These are phyloP conservation scores for Candida chilensis DNA, from an alignment of 805 yeast genomes.

Conservation along the genomic window DNA sequence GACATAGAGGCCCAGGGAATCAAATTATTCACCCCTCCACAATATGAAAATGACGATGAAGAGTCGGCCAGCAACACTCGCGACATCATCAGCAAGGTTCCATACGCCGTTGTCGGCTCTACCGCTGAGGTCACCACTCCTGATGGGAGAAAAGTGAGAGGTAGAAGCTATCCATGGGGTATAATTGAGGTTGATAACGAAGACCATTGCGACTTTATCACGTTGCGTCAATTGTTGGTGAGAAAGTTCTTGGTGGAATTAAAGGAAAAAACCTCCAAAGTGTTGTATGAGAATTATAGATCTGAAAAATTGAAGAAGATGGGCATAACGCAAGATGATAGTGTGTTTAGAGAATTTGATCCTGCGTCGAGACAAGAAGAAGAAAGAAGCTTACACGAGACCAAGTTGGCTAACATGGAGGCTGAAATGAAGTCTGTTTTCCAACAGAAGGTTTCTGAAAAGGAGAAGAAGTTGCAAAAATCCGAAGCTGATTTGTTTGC, in stretches of 20 bases:
- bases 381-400: constrained; percentile 88
- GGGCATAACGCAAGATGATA: constrained; percentile 88
- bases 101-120: constrained; percentile 94
- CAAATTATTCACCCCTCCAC: constrained; percentile 67
- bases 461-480: constrained; percentile 94
- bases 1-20: constrained; percentile 74
- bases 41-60: constrained; percentile 76
- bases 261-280: constrained; percentile 72
- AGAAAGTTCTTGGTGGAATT: constrained; percentile 91
- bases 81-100: constrained; percentile 63
- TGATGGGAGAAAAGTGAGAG: constrained; percentile 80
- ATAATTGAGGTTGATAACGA: constrained; percentile 91
- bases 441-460: constrained; percentile 92
- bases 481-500: constrained; percentile 94
- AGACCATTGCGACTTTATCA: constrained; percentile 85
- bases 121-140: constrained; percentile 53
- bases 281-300: constrained; percentile 83
- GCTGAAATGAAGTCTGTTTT: constrained; percentile 94
- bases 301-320: constrained; percentile 66
- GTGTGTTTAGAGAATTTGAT: constrained; percentile 92
- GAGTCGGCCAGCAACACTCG: constrained; percentile 62
- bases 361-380: constrained; percentile 90
- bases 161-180: constrained; percentile 97
- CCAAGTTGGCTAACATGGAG: constrained; percentile 88
- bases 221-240: constrained; percentile 78